Base-by-base conservation (phyloP, 805 yeast genomes). In the Priceomyces fermenticarens region DNA sequence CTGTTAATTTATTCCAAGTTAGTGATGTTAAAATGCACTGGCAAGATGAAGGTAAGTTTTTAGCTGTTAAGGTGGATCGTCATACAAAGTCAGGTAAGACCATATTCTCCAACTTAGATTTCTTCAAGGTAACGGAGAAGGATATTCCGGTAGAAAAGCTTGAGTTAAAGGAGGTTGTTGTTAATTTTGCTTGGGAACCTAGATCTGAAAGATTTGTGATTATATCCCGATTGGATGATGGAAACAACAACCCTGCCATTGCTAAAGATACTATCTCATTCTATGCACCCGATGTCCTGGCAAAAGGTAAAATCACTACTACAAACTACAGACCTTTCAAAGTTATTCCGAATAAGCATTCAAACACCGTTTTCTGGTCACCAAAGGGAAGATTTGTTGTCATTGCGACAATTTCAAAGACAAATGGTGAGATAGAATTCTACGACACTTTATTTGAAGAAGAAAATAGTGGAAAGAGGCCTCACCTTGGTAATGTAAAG, bases 101-200 rank as follows among this genome's bases (percentile, higher is more conserved):
- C 14, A 65, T 83, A 39, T 89, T 88, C 76, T 82, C 97, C 43
- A 88, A 88, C 62, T 76, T 93, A 63, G 98, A 93, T 68, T 84
- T 93, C 60, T 88, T 91, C 78, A 85, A 88, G 57, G 67, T 89
- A 43, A 74, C 75, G 45, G 99, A 91, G 67, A 87, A 81, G 67
- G 95, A 86, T 56, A 80, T 91, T 52, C 98, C 99, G 26, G 96
- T 90, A 45, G 97, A 90, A 61, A 91, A 88, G 53, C 74, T 93
- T 52, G 99, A 93, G 68, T 76, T 90, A 60, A 88, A 88, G 67
- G 97, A 93, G 46, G 83, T 87, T 43, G 91, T 89, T 32, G 67
- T 85, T 40, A 84, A 83, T 63, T 85, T 93, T 67, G 90, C 88
- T 41, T 93, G 98, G 98, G 99, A 95, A 72, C 97, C 99, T 55